A percentile compares a stretch with the other conserved stretches of the same genome.
Evolutionary conservation across 352 stramenopile species (phyloP).

Genomic region (Globisporangium acanthophoron): DNA sequence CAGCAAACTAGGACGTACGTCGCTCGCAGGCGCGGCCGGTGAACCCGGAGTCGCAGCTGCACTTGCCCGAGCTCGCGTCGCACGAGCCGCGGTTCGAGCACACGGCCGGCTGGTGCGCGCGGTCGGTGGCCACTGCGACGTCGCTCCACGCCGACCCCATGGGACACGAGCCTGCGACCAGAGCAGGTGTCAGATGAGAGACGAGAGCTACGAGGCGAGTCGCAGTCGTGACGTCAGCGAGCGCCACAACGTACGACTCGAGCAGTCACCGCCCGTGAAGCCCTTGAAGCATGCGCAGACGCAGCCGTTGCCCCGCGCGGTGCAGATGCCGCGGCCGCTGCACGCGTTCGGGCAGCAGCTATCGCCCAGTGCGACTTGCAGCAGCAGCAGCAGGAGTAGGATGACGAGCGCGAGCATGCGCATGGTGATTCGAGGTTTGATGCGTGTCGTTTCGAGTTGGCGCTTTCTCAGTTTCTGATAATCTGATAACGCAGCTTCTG

Average conservation of each 20-base stretch:
- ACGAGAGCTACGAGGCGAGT: too few species aligned
- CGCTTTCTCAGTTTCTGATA: not conserved
- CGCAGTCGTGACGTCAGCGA: not conserved
- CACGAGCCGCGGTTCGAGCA: slow-evolving; percentile 72
- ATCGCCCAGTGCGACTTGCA: slow-evolving; percentile 2
- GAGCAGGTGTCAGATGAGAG: not conserved
- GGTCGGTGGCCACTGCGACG: slow-evolving; percentile 42
- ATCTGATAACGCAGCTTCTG: not conserved
- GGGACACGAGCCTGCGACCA: slow-evolving; percentile 39
- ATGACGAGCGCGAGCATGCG: slow-evolving; percentile 4
- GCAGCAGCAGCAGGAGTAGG: slow-evolving; percentile 8
- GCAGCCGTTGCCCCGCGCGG: slow-evolving; percentile 55
- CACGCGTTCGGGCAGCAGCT: slow-evolving; percentile 61
- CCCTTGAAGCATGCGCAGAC: slow-evolving; percentile 80
- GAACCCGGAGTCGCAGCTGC: slow-evolving; percentile 72
- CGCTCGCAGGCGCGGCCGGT: slow-evolving; percentile 75
- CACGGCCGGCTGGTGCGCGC: slow-evolving; percentile 39
- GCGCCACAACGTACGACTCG: slow-evolving; percentile 27
- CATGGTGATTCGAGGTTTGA: not conserved
- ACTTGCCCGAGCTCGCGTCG: slow-evolving; percentile 55
- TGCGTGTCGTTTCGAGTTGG: not conserved
- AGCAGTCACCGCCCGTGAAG: slow-evolving; percentile 90
- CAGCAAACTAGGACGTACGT: slow-evolving; percentile 23
- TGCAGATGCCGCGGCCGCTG: slow-evolving; percentile 60
- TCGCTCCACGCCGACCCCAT: slow-evolving; percentile 54